Evolutionary conservation across 805 yeast genomes (phyloP), one percentile per base, ranked within the genome.

Genomic region (Blastobotrys mokoenaii): DNA sequence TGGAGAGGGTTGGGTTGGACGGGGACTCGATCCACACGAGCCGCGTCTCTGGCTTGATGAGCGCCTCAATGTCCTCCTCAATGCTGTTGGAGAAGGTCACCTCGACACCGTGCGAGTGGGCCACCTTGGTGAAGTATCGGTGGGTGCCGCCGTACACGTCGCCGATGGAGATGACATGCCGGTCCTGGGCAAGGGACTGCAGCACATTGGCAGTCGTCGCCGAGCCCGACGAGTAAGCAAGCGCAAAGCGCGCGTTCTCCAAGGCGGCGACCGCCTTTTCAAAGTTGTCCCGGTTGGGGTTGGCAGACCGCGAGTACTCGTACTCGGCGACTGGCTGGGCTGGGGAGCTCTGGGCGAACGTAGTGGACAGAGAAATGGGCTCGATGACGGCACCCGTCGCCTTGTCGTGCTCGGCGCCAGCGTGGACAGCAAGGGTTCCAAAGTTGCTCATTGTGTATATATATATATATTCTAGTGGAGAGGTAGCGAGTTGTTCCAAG

Each of bases 101-200:
- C 45, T 69, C 72, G 46, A 84, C 82, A 47, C 90, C 90, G 62
- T 84, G 93, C 40, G 85, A 75, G 60, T 71, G 70, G 49, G 90
- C 95, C 41, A 85, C 95, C 63, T 82, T 76, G 61, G 95, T 81
- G 73, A 85, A 85, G 67, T 86, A 85, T 66, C 95, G 74, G 70
- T 85, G 93, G 47, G 95, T 85, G 57, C 95, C 95, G 51, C 95
- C 95, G 65, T 85, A 85, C 40, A 85, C 95, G 58, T 85, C 95
- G 56, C 84, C 88, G 58, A 84, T 79, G 40, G 87, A 79, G 41
- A 85, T 71, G 36, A 83, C 82, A 60, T 86, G 93, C 36, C 84
- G 71, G 40, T 81, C 82, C 51, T 76, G 74, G 38, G 84, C 80
- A 57, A 86, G 69, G 29, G 83, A 73, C 65, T 85, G 95, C 58